Evolutionary conservation across 306 rosid genomes (phyloP).

Genomic region (Vigna angularis): DNA sequence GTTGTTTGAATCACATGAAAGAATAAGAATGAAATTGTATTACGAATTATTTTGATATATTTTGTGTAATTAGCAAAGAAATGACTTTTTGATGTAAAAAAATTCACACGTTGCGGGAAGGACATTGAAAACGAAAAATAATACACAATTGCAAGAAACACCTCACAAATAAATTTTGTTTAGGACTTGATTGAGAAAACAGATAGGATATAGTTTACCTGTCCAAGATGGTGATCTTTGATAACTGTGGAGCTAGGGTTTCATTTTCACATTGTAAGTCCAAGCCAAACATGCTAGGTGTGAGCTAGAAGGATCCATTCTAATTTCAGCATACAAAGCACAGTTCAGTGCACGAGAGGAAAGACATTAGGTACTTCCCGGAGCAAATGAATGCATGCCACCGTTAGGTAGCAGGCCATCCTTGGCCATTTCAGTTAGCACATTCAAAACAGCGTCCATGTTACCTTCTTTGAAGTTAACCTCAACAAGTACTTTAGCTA

Average conservation of each 20-base stretch:
- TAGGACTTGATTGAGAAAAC: background rate
- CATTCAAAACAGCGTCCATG: conserved; percentile 76
- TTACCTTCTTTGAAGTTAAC: conserved; percentile 87
- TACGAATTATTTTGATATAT: conserved; percentile 1
- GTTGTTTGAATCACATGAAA: conserved; percentile 14
- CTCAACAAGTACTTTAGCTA: conserved; percentile 73
- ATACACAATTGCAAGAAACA: conserved; percentile 10
- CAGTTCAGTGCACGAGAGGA: conserved; percentile 2
- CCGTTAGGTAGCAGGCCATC: conserved; percentile 85
- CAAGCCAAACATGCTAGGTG: conserved; percentile 17
- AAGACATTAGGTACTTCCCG: conserved; percentile 36
- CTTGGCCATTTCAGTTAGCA: conserved; percentile 79
- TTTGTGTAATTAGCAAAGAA: conserved; percentile 1
- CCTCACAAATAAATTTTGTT: conserved; percentile 1
- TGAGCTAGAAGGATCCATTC: background rate
- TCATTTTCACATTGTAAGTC: conserved; percentile 17
- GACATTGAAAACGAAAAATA: background rate
- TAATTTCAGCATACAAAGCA: background rate
- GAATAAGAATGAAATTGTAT: conserved; percentile 2
- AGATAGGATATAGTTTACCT: conserved; percentile 38
- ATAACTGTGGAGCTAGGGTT: conserved; percentile 25
- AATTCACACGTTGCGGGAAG: background rate
- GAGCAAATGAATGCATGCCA: conserved; percentile 43
- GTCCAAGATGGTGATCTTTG: conserved; percentile 19
- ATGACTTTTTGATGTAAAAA: background rate